Percentiles rank a stretch among this genome's conserved stretches.
Conservation (phyloP, 345 rosid species). For the Gossypium anomalum region DNA sequence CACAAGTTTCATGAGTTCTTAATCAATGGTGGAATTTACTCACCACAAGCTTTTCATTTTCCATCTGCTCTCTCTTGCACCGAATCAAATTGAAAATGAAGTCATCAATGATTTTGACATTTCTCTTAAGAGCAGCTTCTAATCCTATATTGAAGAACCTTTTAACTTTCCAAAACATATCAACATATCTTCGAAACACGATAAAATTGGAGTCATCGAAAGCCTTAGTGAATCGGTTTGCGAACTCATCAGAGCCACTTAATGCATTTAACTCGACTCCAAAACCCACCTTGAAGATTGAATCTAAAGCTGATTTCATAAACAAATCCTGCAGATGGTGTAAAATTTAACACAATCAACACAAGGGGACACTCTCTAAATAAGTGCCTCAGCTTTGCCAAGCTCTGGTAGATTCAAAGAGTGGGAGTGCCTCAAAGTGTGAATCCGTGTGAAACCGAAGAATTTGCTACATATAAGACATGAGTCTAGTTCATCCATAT, state of each 20-base stretch:
- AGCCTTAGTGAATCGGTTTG: constrained; percentile 15
- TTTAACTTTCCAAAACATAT: constrained; percentile 24
- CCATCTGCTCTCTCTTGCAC: constrained; percentile 15
- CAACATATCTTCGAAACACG: neutral
- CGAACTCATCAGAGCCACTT: constrained; percentile 17
- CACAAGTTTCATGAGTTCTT: neutral
- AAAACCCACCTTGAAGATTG: constrained; percentile 22
- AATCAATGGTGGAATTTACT: constrained; percentile 4
- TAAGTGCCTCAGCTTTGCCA: too few species aligned
- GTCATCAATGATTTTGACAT: constrained; percentile 20
- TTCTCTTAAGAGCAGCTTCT: constrained; percentile 16
- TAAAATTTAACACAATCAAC: neutral
- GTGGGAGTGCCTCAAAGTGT: too few species aligned
- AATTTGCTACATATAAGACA: too few species aligned
- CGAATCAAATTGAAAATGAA: constrained; percentile 18
- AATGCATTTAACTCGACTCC: constrained; percentile 25
- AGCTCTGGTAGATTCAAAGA: too few species aligned
- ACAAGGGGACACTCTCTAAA: too few species aligned
- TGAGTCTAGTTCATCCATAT: too few species aligned
- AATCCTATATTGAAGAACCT: constrained; percentile 27
- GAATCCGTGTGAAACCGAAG: too few species aligned
- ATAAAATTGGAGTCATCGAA: constrained; percentile 15
- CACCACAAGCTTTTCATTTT: neutral
- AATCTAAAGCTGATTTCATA: constrained; percentile 23
- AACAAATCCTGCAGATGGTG: constrained; percentile 20